Base-by-base conservation (phyloP, 2,329 filamentous ascomycete genomes). In the Alternaria viburni region DNA sequence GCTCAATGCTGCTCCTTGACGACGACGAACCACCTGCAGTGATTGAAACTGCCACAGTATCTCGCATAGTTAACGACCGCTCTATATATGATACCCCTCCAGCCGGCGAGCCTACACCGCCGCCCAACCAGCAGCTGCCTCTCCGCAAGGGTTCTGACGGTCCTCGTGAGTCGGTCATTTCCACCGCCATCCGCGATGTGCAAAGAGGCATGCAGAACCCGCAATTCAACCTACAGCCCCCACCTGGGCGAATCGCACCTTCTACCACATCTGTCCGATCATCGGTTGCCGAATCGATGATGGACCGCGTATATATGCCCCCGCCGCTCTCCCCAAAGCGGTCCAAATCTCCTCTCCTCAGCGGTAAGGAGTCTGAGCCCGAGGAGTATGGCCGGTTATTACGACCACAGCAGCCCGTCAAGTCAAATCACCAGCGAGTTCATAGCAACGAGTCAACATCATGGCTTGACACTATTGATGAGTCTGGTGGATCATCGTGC, bases 381-480 rank as follows among this genome's bases (percentile, higher is more conserved):
- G 70, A 59, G 17, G 68, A 69, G 13, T 69, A 67, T 17, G 69
- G 64, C 21, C 66, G 54, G 4, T 46, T 71, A 32, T 64, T 75
- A 12, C 70, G 69, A 46, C 72, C 74, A 32, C 71, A 75, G 57
- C 67, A 66, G 12, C 43, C 71, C 15, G 50, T 64, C 19, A 60
- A 69, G 28, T 19, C 67, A 43, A 69, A 67, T 26, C 77, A 79
- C 56, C 67, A 74, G 41, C 79, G 88, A 64, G 89, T 88, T 23
- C 85, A 87, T 11, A 95, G 92, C 74, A 90, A 91, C 65, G 92
- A 93, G 76, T 93, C 92, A 5, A 93, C 91, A 56, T 97, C 93
- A 1, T 97, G 94, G 94, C 81, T 97, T n/a, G 93, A 97, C 75
- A 95, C 93, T 1, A 96, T 96, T 60, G 92, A 97, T 76, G 94